Evolutionary conservation across 352 stramenopile species (phyloP), one percentile per base, ranked within the genome.

Genomic region (Phytopythium oedochilum): DNA sequence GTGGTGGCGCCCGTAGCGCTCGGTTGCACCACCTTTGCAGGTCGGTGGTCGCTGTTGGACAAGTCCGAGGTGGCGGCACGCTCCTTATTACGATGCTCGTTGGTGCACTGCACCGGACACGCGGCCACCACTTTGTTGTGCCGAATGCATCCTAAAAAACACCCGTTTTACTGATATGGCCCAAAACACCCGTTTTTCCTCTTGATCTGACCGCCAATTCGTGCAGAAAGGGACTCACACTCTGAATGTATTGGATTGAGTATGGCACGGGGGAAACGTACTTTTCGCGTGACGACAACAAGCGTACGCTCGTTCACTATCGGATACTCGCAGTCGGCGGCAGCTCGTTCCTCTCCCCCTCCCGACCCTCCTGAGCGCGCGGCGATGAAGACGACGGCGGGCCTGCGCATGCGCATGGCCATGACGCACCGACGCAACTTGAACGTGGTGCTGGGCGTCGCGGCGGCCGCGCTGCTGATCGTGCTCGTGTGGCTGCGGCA

Each of bases 351-450:
- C 36, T 15, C 14, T 14, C n/a, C 18, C 5, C 25, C 29, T 31
- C 8, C 26, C 25, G 23, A 9, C 18, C 22, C 9, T 39, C 32
- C 46, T 25, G 23, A 12, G 15, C 25, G 17, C 14, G 34, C 29
- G 17, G 40, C 7, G 10, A 89, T 91, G 78, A 80, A 88, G 63
- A 84, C 72, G 25, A 53, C 73, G 7, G 64, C 73, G 9, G 78
- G 71, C 26, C 71, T 92, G 61, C 78, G 81, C 59, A 63, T 89
- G 71, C 78, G 78, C 57, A 78, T 92, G 66, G 73, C 69, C 53
- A 59, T 92, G 9, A 68, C 49, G 40, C 72, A 88, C 66, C 76
- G 77, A 38, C 77, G 78, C 56, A 82, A 89, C 53, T 60, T 92
- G 43, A 79, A 73, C 28, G 74, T 75, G 36, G 53, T 89, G n/a